Evolutionary conservation across 225 moss, liverwort and hornwort genomes (phyloP), one percentile per base, ranked within the genome.

Genomic region (Sphagnum tenellum): DNA sequence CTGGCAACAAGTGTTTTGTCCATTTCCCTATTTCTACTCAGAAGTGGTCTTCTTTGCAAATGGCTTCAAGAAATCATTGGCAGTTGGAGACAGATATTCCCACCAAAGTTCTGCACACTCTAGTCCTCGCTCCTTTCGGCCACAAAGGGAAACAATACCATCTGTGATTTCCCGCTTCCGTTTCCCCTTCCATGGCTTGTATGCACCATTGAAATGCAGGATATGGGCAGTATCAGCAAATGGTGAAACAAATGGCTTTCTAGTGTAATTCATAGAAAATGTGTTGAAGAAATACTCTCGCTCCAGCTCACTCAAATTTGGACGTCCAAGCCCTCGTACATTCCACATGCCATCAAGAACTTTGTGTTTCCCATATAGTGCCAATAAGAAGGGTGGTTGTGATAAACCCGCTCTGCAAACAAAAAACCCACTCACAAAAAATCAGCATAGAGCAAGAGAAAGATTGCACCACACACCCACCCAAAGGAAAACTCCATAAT

Each of bases 51-150:
- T 29, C 75, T 83, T 84, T 9, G 77, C 79, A 62, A 71, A 63
- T 50, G 77, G 75, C 69, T 81, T 85, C 67, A 85, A 81, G 76
- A 76, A 81, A 55, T 75, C 75, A 47, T 88, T 75, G 44, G 89
- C 89, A 2, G 48, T 69, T 47, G 82, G 70, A 10, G 86, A 85
- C 9, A 95, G 69, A 63, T 95, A 95, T 14, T 89, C 84, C 94
- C 94, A 95, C 94, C 94, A 95, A 9, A 95, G 70, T 46, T 66
- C 73, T n/a, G 82, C 69, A 65, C 94, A 95, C 66, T 95, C 91
- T 45, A 77, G 75, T 5, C 65, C 61, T 44, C 73, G 29, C 29
- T 29, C 29, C 29, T 29, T 71, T 4, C 68, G 74, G 9, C 91
- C 94, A 71, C 94, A 95, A 9, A 91, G 68, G 2, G 94, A 91